These are phyloP conservation scores for Sporothrix globosa DNA, from an alignment of 2,329 filamentous ascomycete genomes.

Conservation along the genomic window DNA sequence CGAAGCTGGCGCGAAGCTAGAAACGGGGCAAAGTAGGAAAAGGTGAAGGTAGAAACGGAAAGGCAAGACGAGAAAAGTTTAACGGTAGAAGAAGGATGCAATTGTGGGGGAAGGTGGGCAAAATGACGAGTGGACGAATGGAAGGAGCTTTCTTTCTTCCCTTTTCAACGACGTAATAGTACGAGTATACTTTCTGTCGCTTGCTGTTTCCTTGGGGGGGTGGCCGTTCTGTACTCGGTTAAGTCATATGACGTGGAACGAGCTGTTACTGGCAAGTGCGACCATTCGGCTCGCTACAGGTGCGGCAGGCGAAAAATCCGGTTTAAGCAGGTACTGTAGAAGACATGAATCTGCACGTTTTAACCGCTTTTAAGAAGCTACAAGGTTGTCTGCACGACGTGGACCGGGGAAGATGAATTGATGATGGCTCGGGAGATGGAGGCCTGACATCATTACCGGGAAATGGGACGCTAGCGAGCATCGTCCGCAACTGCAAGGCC, in stretches of 20 bases:
- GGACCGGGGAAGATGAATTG: not conserved
- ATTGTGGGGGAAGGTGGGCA: not conserved
- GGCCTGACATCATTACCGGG: not conserved
- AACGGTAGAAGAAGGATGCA: not conserved
- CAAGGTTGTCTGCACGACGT: not conserved
- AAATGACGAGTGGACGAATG: not conserved
- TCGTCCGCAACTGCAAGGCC: not conserved
- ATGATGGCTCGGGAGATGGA: not conserved
- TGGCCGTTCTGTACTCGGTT: not conserved
- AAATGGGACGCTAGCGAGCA: not conserved
- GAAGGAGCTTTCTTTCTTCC: slow-evolving; percentile 9
- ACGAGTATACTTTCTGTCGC: not conserved
- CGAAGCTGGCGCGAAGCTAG: not conserved
- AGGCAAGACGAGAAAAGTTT: not conserved
- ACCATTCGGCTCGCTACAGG: not conserved
- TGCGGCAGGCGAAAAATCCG: not conserved
- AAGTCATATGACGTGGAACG: not conserved
- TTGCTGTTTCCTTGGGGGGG: not conserved
- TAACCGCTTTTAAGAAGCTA: not conserved
- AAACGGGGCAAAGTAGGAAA: not conserved
- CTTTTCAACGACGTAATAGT: slow-evolving; percentile 20
- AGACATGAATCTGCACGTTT: no score
- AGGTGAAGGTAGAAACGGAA: not conserved
- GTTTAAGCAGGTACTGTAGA: no score
- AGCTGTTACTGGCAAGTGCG: not conserved